A percentile compares a stretch with the other conserved stretches of the same genome.
These are phyloP conservation scores for Pythium volutum DNA, from an alignment of 352 stramenopile genomes.

Conservation along the genomic window DNA sequence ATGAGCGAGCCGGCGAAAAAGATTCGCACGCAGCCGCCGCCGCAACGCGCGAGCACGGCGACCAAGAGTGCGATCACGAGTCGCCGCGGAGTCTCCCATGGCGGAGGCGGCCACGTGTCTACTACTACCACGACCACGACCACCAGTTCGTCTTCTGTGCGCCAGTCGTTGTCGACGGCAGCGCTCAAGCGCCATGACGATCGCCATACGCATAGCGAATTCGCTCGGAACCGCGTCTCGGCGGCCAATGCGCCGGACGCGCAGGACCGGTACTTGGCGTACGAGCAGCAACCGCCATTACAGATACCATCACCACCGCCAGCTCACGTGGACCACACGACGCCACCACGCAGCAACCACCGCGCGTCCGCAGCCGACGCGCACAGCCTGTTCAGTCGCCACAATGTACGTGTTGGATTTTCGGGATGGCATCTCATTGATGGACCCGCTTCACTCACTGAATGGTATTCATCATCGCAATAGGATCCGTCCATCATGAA, in stretches of 20 bases:
- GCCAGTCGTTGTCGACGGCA: conserved; percentile 14
- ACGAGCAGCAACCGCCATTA: conserved; percentile 22
- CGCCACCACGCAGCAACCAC: conserved; percentile 14
- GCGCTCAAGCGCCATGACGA: conserved; percentile 22
- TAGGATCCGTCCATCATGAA: conserved; percentile 24
- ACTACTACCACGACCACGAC: not conserved
- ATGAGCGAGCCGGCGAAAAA: conserved; percentile 18
- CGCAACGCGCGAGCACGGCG: not conserved
- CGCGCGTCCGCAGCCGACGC: conserved; percentile 2
- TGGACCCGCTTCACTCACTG: no score
- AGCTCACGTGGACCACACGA: not conserved
- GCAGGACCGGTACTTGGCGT: conserved; percentile 23
- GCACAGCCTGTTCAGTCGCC: conserved; percentile 20
- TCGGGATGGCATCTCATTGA: no score
- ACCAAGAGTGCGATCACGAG: conserved; percentile 2
- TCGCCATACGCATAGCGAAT: not conserved
- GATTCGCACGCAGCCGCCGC: conserved; percentile 19
- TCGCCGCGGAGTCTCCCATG: conserved; percentile 12
- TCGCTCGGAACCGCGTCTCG: conserved; percentile 5
- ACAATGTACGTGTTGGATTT: conserved; percentile 16
- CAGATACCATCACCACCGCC: not conserved
- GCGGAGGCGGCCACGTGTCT: not conserved
- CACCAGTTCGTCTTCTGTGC: not conserved
- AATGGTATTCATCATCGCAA: no score
- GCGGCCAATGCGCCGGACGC: conserved; percentile 11